Base-by-base conservation (phyloP, 73 alveolate genomes). In the Paramecium caudatum region DNA sequence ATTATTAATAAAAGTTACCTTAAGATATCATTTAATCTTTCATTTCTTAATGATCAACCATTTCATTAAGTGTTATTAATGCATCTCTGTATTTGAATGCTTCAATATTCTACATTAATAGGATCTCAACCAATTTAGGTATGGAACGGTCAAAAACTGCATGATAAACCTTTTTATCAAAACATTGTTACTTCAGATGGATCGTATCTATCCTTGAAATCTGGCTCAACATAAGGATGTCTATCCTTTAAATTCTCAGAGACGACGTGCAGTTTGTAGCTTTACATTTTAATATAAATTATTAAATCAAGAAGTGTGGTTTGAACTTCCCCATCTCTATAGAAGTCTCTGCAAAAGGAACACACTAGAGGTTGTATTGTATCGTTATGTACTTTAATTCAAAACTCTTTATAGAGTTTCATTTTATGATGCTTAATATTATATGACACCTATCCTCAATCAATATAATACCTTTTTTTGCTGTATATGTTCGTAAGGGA, bases 141-240 rank as follows among this genome's bases (percentile, higher is more conserved):
- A 86, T 86, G 74, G 90, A 62, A 43, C 93, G 82, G 84, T 86
- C 93, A 63, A 86, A 86, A 6, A 86, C 93, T 21, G 93, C 93
- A 62, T 86, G 90, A 86, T 86, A 86, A 43, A 86, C 93, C 93
- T 86, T 37, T 33, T 63, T 25, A 4, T 27, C 0, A 82, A 1
- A 13, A 15, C 8, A 41, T 23, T 49, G 27, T 17, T 86, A 86
- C 93, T 86, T 86, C 93, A 21, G 93, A 62, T 4, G 82, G 74
- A 86, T 86, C 93, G 65, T 86, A 86, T 37, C 93, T 41, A 37
- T 86, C 87, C 16, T 86, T 86, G 46, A 86, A 86, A 37, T 86
- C 93, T 4, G 93, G 90, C 65, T 86, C 93, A 9, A 86, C 82
- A 86, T 86, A 86, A 4, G 93, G 93, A 86, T 86, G 84, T 86